Evolutionary conservation across 2,329 filamentous ascomycete species (phyloP).

Genomic region (Triangularia verruculosa): DNA sequence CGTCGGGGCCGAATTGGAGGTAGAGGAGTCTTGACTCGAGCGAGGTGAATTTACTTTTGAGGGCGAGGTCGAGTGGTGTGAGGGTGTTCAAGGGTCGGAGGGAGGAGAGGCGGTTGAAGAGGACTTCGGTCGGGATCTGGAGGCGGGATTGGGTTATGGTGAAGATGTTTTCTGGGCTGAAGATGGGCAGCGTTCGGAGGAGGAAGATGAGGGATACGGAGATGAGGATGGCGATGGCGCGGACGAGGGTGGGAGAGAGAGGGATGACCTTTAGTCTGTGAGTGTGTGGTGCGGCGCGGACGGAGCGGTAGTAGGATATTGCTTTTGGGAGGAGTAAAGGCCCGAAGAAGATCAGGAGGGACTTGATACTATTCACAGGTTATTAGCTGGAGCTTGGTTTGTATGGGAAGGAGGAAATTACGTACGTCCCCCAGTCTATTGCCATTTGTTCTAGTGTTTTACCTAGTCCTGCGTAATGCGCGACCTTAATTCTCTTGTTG

Average conservation of each 20-base stretch:
- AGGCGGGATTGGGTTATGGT: slow-evolving; percentile 72
- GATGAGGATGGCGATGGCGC: slow-evolving; percentile 53
- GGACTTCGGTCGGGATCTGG: slow-evolving; percentile 73
- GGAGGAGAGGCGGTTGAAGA: slow-evolving; percentile 71
- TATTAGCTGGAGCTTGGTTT: neutral
- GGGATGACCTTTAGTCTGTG: slow-evolving; percentile 52
- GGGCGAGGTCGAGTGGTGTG: slow-evolving; percentile 57
- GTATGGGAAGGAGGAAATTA: slow-evolving; percentile 17
- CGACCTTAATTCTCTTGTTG: neutral
- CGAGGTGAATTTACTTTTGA: slow-evolving; percentile 67
- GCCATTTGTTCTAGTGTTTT: slow-evolving; percentile 22
- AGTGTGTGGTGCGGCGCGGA: slow-evolving; percentile 42
- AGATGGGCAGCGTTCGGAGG: slow-evolving; percentile 61
- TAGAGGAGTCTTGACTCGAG: slow-evolving; percentile 76
- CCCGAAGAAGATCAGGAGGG: slow-evolving; percentile 61
- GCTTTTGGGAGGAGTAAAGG: slow-evolving; percentile 68
- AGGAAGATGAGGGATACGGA: slow-evolving; percentile 48
- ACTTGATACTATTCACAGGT: slow-evolving; percentile 47
- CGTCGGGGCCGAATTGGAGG: slow-evolving; percentile 74
- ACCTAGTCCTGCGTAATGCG: neutral
- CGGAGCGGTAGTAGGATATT: slow-evolving; percentile 61
- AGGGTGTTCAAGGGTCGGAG: slow-evolving; percentile 48
- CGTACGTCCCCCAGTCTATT: slow-evolving; percentile 50
- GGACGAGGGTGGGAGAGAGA: slow-evolving; percentile 53
- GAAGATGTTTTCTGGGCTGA: slow-evolving; percentile 82